Evolutionary conservation across 2,329 filamentous ascomycete species (phyloP), one percentile per base, ranked within the genome.

Genomic region (Pseudogymnoascus sp.): DNA sequence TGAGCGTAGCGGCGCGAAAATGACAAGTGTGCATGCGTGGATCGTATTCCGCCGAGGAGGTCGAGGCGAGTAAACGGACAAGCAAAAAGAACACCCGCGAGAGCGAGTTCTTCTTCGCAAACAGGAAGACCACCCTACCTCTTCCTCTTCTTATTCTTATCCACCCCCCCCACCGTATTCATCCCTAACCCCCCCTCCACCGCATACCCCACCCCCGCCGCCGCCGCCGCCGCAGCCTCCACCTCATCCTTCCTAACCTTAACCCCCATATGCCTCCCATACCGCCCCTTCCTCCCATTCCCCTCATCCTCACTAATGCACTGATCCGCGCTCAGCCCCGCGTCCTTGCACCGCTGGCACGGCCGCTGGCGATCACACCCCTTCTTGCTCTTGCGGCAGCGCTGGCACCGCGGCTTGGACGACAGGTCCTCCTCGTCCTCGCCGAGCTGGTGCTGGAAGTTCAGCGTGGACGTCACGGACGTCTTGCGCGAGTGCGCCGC

Each of bases 331-430:
- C 90, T 89, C 70, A 99, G 91, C 19, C 95, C 95, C 47, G 95
- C 95, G 77, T 99, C 95, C 75, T 92, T 91, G 85, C 95, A 99
- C 67, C 95, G 87, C 63, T 92, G 91, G 73, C 95, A 99, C 28
- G 95, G 95, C 40, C 95, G 88, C 77, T 97, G 95, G 64, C 95
- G 88, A 78, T 99, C 95, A 74, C 95, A 99, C 11, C 95, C 95
- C 79, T 99, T 99, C 83, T 99, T 99, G 79, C 93, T 97, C 85
- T 99, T 99, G 72, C 95, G 89, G 82, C 95, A 99, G 64, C 95
- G 89, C 76, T 99, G 95, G 80, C 95, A 99, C 67, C 95, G 92
- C 64, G 95, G 95, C 78, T 97, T 97, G 68, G 89, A 93, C 0
- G 93, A 97, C 19, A 97, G 79, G 64, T 97, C 93, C 68, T 97